Base-by-base conservation (phyloP, 169 alveolate species). In the Sarcocystis neurona region DNA sequence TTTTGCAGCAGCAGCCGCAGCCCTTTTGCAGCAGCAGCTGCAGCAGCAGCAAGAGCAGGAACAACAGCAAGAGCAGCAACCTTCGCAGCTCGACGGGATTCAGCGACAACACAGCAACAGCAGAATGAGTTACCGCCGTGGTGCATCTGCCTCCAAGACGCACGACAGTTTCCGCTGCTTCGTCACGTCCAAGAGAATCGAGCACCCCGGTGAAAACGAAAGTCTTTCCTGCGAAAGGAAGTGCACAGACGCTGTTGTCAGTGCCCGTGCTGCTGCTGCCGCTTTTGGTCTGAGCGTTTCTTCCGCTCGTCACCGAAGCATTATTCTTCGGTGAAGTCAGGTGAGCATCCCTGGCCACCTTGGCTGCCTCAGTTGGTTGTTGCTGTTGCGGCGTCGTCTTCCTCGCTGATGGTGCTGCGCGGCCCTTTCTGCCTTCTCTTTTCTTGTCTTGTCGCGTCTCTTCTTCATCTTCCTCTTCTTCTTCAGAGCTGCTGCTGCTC, bases 161-260 rank as follows among this genome's bases (percentile, higher is more conserved):
- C 0, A 74, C 44, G 74, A 79, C 50, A 10, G 20, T 44, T 27
- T 56, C 80, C 10, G 41, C 80, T 2, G 88, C 88, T 12, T 75
- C 92, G 32, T 88, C 92, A 32, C 88, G n/a, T 2, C 47, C 34
- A 79, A 78, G 60, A 50, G 63, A 37, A 39, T 88, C 79, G 72
- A 88, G 84, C 50, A 88, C 87, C 8, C 92, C 92, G 18, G 92
- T 88, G 46, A 88, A 56, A 12, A 88, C 92, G 32, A 78, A 44
- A 41, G 72, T 88, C 63, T 75, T 88, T 5, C 92, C 92, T 1
- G 82, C 47, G 43, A 88, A 56, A 12, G 66, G 23, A 23, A 23
- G 66, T 23, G 66, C 66, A 15, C 23, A 15, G 30, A 53, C 23
- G 30, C 66, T 23, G 66, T 53, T 53, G 23, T 12, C 12, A 15